These are phyloP conservation scores for Calonectria pseudoturangicola DNA, from an alignment of 2,329 filamentous ascomycete species.

Conservation along the genomic window DNA sequence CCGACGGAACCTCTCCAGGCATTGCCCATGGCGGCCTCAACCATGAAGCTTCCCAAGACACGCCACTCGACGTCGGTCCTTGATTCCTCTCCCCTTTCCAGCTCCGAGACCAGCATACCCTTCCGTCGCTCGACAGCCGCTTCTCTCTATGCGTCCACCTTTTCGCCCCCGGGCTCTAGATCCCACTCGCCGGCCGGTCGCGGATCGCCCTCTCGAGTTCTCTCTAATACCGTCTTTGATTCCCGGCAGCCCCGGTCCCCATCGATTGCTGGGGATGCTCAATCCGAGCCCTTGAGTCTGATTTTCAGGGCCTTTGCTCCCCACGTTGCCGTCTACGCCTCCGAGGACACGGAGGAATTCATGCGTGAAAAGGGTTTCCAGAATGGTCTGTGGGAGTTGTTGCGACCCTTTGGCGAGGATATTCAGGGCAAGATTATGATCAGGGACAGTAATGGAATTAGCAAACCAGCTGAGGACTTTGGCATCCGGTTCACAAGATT, in stretches of 20 bases:
- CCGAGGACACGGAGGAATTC: constrained; percentile 87
- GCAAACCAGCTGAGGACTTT: constrained; percentile 91
- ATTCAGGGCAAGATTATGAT: constrained; percentile 92
- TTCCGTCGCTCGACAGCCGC: constrained; percentile 74
- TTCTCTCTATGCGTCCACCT: constrained; percentile 78
- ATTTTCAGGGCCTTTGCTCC: constrained; percentile 92
- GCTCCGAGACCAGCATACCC: constrained; percentile 72
- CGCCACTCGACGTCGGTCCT: constrained; percentile 74
- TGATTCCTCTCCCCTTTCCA: constrained; percentile 66
- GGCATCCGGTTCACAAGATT: constrained; percentile 89
- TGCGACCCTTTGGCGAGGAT: constrained; percentile 93
- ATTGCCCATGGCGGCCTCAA: constrained; percentile 79
- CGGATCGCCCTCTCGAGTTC: constrained; percentile 73
- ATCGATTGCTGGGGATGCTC: constrained; percentile 65
- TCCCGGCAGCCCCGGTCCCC: constrained; percentile 66
- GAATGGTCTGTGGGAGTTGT: constrained; percentile 86
- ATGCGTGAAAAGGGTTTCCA: constrained; percentile 89
- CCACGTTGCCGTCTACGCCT: constrained; percentile 90
- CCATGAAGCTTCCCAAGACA: constrained; percentile 75
- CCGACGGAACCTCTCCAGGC: constrained; percentile 81
- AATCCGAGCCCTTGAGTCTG: constrained; percentile 76
- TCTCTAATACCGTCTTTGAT: constrained; percentile 76
- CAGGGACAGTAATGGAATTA: constrained; percentile 90
- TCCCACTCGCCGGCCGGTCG: constrained; percentile 80
- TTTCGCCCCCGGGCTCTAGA: constrained; percentile 81